Evolutionary conservation across 2,329 filamentous ascomycete species (phyloP), one percentile per base, ranked within the genome.

Genomic region (Aspergillus novofumigatus): DNA sequence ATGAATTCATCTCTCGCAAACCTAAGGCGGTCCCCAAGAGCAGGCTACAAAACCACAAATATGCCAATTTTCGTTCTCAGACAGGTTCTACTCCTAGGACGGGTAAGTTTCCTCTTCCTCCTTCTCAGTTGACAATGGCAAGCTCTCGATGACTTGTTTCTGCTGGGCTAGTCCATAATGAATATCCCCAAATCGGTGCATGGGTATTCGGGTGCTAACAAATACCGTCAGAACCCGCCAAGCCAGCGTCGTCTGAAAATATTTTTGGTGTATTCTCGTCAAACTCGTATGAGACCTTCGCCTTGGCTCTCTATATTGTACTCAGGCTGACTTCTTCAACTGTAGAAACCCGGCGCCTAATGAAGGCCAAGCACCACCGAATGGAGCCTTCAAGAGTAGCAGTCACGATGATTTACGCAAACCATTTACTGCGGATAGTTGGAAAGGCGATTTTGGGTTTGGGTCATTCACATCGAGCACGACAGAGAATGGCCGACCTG

Each of bases 1-100:
- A 70, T 32, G 64, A 69, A 23, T 47, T 62, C 25, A 58, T 58
- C 29, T 50, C 58, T 4, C 59, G 54, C n/a, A 74, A 76, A 57
- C 75, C 72, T 14, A 79, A 77, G 60, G 76, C 72, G 21, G 67
- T 72, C 3, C 75, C 75, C 10, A 75, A 73, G 57, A 75, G 71
- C 62, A 69, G 74, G 60, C 62, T 74, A 9, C 63, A 67, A 20
- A 60, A 69, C 55, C 65, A 74, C 49, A 71, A 65, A 21, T 68
- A 65, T 49, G 50, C 63, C 35, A 65, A 70, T 51, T 68, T 68
- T 48, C 63, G 67, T 59, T 58, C 59, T 4, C 54, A 61, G 49
- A 62, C 63, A 49, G 59, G 64, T 14, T 60, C 55, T 56, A 67
- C 58, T 48, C 53, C 65, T 32, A 64, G 64, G 63, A 64, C 59